Evolutionary conservation across 2,329 filamentous ascomycete species (phyloP).

Genomic region (Ascochyta lentis): DNA sequence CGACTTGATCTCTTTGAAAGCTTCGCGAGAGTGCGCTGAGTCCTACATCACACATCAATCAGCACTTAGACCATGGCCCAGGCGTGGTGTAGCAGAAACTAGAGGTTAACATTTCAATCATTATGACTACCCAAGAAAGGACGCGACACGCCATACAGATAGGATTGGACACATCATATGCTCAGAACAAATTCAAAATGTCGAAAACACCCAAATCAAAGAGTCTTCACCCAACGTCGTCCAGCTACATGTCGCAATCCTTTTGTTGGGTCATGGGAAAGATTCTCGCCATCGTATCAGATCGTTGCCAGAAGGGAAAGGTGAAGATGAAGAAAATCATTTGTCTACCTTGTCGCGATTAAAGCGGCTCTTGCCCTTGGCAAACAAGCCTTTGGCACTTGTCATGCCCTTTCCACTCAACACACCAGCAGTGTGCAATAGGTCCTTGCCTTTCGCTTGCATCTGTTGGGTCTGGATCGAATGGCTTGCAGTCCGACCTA

Average conservation of each 20-base stretch:
- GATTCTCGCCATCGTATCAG: constrained; percentile 17
- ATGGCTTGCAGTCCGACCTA: constrained; percentile 31
- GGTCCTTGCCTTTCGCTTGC: constrained; percentile 84
- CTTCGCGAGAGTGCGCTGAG: constrained; percentile 38
- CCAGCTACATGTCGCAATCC: constrained; percentile 24
- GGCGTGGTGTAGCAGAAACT: neutral
- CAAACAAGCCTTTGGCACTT: constrained; percentile 88
- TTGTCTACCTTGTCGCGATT: constrained; percentile 84
- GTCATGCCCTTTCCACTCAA: constrained; percentile 73
- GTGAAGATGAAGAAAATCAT: constrained; percentile 60
- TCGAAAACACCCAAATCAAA: constrained; percentile 29
- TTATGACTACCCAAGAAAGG: constrained; percentile 29
- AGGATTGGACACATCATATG: constrained; percentile 28
- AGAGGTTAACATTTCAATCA: constrained; percentile 37
- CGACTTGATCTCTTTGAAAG: constrained; percentile 41
- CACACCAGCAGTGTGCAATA: constrained; percentile 81
- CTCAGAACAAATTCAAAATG: constrained; percentile 22
- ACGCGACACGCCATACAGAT: constrained; percentile 21
- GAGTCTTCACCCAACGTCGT: constrained; percentile 17
- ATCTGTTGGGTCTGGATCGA: constrained; percentile 52
- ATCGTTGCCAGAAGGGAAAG: constrained; percentile 18
- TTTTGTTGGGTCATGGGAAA: constrained; percentile 7
- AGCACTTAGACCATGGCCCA: constrained; percentile 35
- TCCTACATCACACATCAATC: constrained; percentile 49
- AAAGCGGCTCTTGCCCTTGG: constrained; percentile 88